These are phyloP conservation scores for Gliomastix tumulicola DNA, from an alignment of 2,329 filamentous ascomycete genomes.

Conservation along the genomic window DNA sequence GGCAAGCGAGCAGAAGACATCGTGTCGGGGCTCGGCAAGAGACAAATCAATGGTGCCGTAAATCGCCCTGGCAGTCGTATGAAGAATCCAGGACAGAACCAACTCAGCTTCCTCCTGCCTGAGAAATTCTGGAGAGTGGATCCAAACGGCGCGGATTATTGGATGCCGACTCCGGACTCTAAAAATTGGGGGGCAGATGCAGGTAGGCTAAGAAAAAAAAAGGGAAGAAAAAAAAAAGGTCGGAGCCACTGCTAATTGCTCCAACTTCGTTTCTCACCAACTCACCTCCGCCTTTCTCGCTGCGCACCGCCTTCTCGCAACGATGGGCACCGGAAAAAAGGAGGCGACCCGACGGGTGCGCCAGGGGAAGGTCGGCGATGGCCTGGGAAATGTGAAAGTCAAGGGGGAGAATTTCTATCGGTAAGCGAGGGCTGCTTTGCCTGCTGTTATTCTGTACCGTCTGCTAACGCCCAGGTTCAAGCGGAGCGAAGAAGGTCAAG, in stretches of 20 bases:
- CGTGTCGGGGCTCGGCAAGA: no score
- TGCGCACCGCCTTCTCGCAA: slow-evolving; percentile 2
- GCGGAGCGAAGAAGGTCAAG: slow-evolving; percentile 79
- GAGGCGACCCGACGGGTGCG: slow-evolving; percentile 76
- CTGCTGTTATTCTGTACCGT: no score
- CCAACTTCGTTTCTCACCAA: slow-evolving; percentile 4
- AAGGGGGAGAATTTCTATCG: slow-evolving; percentile 99
- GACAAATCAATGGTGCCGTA: no score
- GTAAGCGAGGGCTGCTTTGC: slow-evolving; percentile 31
- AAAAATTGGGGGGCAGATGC: no score
- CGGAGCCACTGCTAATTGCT: no score
- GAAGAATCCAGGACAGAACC: no score
- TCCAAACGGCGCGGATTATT: no score
- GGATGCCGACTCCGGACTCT: no score
- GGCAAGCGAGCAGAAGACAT: no score
- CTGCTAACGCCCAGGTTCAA: slow-evolving; percentile 14
- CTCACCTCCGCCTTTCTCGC: slow-evolving; percentile 6
- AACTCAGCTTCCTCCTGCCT: no score
- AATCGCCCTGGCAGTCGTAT: no score
- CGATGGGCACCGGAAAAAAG: slow-evolving; percentile 89
- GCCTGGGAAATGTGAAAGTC: slow-evolving; percentile 82
- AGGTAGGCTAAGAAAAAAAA: background rate
- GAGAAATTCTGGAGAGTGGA: no score
- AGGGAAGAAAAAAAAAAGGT: slow-evolving; percentile 8
- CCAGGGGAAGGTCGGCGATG: slow-evolving; percentile 78